Conservation (phyloP, 2,329 filamentous ascomycete genomes). For the Delphinella strobiligena region DNA sequence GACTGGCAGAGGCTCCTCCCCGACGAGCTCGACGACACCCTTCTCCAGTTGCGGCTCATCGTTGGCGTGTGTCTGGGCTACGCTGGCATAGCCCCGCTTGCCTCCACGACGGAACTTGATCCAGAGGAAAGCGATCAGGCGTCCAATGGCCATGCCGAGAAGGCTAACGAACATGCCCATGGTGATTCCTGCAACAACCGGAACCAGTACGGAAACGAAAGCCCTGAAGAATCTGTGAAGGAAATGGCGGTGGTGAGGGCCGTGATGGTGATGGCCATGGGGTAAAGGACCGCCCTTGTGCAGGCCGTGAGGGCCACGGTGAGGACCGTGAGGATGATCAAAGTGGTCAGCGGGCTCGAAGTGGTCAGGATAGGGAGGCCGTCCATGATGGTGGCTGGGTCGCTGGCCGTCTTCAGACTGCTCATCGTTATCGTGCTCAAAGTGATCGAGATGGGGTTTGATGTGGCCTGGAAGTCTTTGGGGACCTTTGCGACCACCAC, state of each 20-base stretch:
- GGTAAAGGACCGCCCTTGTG: constrained; percentile 9
- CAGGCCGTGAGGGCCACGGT: constrained; percentile 13
- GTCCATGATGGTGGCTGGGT: constrained; percentile 12
- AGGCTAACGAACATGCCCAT: constrained; percentile 57
- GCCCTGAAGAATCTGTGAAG: constrained; percentile 38
- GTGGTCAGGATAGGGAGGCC: no score
- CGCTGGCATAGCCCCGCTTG: constrained; percentile 19
- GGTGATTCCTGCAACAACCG: constrained; percentile 55
- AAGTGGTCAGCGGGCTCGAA: constrained; percentile 9
- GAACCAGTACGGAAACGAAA: constrained; percentile 52
- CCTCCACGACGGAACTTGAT: constrained; percentile 41
- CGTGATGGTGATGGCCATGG: constrained; percentile 14
- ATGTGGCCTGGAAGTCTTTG: constrained; percentile 17
- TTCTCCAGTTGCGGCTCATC: no score
- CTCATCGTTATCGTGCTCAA: background rate
- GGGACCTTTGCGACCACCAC: constrained; percentile 7
- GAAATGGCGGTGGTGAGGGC: constrained; percentile 21
- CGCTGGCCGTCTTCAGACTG: background rate
- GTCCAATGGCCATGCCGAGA: constrained; percentile 55
- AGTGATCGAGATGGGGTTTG: constrained; percentile 10
- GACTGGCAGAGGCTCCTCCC: constrained; percentile 17
- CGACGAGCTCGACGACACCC: constrained; percentile 5
- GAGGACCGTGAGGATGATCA: constrained; percentile 1
- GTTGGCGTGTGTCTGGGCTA: constrained; percentile 15
- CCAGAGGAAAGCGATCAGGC: constrained; percentile 47